Percentiles rank a stretch among this genome's conserved stretches.
phyloP scores from a whole-genome alignment of 768 basidiomycete species.

The Russula foetens region DNA sequence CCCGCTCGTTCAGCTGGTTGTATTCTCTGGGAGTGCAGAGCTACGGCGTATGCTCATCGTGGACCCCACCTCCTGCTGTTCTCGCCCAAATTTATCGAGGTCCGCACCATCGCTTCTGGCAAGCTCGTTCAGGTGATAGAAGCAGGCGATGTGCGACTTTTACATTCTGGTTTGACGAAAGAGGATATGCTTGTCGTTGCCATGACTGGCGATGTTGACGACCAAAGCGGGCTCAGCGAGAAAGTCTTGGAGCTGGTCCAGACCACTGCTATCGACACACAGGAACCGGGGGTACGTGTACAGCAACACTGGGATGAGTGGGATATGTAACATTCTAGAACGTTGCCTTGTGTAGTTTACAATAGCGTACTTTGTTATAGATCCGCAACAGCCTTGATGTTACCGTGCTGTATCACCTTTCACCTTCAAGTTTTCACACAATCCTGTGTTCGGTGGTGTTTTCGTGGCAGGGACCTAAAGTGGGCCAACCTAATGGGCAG shows the following conservation, averaged over 20 bases:
- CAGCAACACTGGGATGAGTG: slow-evolving; percentile 20
- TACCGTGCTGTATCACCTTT: too few relatives aligned
- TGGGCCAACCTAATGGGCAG: too few relatives aligned
- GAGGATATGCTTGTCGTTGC: slow-evolving; percentile 51
- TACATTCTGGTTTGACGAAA: slow-evolving; percentile 39
- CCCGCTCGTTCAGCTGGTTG: slow-evolving; percentile 55
- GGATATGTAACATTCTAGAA: slow-evolving; percentile 7
- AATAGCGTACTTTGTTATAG: neutral
- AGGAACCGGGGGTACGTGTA: slow-evolving; percentile 5
- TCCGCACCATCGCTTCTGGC: slow-evolving; percentile 56
- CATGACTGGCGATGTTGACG: slow-evolving; percentile 53
- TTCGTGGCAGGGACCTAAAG: too few relatives aligned
- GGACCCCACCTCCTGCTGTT: slow-evolving; percentile 62
- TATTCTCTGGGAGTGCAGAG: slow-evolving; percentile 74
- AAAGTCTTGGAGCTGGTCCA: slow-evolving; percentile 60
- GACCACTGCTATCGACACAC: slow-evolving; percentile 47
- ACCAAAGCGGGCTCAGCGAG: slow-evolving; percentile 49
- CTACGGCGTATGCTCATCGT: slow-evolving; percentile 51
- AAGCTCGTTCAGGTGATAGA: slow-evolving; percentile 79
- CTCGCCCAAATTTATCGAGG: slow-evolving; percentile 67
- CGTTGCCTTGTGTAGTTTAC: too few relatives aligned
- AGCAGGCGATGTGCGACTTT: slow-evolving; percentile 56
- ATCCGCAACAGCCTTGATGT: too few relatives aligned
- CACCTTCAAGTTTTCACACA: too few relatives aligned
- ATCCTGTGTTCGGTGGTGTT: too few relatives aligned